A percentile compares a stretch with the other conserved stretches of the same genome.
Conservation (phyloP, 2,329 filamentous ascomycete genomes). For the Zymoseptoria passerinii region DNA sequence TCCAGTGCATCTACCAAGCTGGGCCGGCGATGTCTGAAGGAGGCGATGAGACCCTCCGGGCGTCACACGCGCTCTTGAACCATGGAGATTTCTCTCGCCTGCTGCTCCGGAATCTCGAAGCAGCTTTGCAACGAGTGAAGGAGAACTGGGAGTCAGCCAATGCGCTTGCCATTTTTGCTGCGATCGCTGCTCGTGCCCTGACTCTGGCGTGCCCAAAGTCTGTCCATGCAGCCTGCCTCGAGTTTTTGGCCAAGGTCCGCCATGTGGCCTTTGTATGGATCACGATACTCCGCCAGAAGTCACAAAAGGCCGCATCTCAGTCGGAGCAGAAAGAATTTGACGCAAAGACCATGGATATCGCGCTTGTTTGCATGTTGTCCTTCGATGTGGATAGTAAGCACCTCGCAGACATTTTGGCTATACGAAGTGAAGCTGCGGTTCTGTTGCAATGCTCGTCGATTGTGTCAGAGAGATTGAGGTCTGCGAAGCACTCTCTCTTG, state of each 20-base stretch:
- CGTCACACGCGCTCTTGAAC: slow-evolving; percentile 42
- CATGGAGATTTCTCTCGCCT: slow-evolving; percentile 27
- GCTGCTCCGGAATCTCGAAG: slow-evolving; percentile 8
- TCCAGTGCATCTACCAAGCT: slow-evolving; percentile 46
- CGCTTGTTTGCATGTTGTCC: slow-evolving; percentile 48
- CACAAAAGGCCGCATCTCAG: slow-evolving; percentile 30
- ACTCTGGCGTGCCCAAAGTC: slow-evolving; percentile 9
- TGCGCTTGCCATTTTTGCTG: slow-evolving; percentile 14
- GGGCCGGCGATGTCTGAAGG: slow-evolving; percentile 40
- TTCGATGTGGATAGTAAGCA: slow-evolving; percentile 28
- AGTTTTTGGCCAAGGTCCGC: slow-evolving; percentile 35
- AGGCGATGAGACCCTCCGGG: slow-evolving; percentile 30
- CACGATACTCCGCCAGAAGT: slow-evolving; percentile 37
- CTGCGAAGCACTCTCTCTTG: background rate
- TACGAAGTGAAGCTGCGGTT: slow-evolving; percentile 6
- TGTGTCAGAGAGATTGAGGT: slow-evolving; percentile 2
- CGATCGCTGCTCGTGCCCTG: slow-evolving; percentile 16
- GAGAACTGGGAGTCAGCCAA: slow-evolving; percentile 22
- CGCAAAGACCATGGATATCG: slow-evolving; percentile 43
- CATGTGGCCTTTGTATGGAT: slow-evolving; percentile 45
- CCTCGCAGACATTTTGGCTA: slow-evolving; percentile 12
- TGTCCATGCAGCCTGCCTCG: background rate
- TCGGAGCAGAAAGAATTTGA: slow-evolving; percentile 21
- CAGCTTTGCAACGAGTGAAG: slow-evolving; percentile 12
- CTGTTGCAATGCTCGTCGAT: slow-evolving; percentile 15